Conservation (phyloP, 176 grass and related monocot species). For the Guadua angustifolia region DNA sequence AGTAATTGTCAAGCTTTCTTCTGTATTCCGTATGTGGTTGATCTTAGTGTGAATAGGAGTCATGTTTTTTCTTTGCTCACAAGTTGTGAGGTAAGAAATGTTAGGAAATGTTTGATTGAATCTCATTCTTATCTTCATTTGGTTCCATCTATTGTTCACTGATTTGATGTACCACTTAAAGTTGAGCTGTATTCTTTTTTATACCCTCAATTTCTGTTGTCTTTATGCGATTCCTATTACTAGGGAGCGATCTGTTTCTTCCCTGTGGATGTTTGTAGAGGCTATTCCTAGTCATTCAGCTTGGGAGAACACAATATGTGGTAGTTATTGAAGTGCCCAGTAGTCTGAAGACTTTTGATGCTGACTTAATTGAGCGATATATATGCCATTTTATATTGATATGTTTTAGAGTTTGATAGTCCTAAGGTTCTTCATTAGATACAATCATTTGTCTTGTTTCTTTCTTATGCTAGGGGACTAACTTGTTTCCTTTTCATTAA, state of each 20-base stretch:
- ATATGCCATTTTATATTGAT: neutral
- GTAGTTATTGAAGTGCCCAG: neutral
- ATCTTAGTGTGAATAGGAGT: conserved; percentile 2
- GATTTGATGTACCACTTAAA: conserved; percentile 11
- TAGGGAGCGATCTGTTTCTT: neutral
- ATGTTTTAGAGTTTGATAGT: neutral
- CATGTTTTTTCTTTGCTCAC: neutral
- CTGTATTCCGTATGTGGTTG: conserved; percentile 12
- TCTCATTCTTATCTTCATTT: conserved; percentile 4
- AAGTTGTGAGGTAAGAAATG: conserved; percentile 8
- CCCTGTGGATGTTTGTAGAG: neutral
- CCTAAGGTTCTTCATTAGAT: neutral
- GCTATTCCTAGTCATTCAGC: neutral
- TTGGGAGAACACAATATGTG: neutral
- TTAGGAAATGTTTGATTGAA: neutral
- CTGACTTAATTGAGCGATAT: neutral
- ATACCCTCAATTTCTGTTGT: conserved; percentile 11
- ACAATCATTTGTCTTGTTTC: neutral
- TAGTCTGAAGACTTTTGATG: neutral
- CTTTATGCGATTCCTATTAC: conserved; percentile 16
- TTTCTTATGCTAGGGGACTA: neutral
- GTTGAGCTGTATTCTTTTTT: neutral
- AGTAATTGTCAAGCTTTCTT: neutral
- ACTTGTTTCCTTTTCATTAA: neutral
- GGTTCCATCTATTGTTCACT: neutral